A percentile compares a stretch with the other conserved stretches of the same genome.
phyloP scores from a whole-genome alignment of 2,329 filamentous ascomycete genomes.

The Ophiostoma ulmi region DNA sequence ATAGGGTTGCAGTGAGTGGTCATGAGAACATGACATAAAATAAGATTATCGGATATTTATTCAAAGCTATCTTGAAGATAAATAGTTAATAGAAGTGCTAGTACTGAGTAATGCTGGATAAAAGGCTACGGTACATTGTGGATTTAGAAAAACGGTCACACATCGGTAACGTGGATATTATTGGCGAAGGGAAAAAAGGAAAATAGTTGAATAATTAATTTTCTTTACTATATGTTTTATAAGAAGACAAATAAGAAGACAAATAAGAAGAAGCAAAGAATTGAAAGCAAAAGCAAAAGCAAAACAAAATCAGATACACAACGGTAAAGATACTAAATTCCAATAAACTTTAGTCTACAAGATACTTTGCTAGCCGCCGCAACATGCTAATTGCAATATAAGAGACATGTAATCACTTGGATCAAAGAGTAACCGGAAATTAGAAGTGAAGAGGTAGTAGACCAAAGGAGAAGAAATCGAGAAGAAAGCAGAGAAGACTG shows the following conservation, averaged over 20 bases:
- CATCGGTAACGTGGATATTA: not conserved
- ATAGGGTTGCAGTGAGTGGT: not conserved
- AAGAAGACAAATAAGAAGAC: too few relatives aligned
- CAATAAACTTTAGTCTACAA: too few relatives aligned
- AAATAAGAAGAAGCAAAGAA: not conserved
- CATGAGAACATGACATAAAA: not conserved
- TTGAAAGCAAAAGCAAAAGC: too few relatives aligned
- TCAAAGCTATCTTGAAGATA: not conserved
- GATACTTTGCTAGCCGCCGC: too few relatives aligned
- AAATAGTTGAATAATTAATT: not conserved
- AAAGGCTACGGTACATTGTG: not conserved
- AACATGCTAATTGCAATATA: too few relatives aligned
- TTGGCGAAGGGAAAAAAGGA: not conserved
- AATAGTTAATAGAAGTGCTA: not conserved
- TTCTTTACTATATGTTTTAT: too few relatives aligned
- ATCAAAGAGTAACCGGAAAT: not conserved
- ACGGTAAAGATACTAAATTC: too few relatives aligned
- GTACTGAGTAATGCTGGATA: not conserved
- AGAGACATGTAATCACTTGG: too few relatives aligned
- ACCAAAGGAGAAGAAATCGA: not conserved
- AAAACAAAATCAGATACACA: too few relatives aligned
- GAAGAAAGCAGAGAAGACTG: not conserved
- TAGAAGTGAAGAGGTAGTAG: too few relatives aligned
- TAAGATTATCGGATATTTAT: not conserved
- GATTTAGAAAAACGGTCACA: not conserved